phyloP scores from a whole-genome alignment of 202 grass and related monocot genomes.

The Musa balbisiana region DNA sequence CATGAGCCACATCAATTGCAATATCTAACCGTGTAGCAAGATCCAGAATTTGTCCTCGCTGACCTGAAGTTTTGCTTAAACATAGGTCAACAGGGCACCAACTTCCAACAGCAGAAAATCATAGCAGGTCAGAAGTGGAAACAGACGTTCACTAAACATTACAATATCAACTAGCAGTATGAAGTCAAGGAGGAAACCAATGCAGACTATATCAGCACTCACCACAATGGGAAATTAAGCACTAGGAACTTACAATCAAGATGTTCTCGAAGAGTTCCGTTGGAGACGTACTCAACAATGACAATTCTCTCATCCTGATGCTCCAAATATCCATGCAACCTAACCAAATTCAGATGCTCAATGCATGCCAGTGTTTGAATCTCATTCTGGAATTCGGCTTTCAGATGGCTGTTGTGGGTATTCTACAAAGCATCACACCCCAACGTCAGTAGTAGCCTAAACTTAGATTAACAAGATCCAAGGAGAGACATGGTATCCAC shows the following conservation, averaged over 20 bases:
- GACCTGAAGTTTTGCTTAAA: constrained; percentile 11
- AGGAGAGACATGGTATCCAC: neutral
- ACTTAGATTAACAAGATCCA: too few relatives aligned
- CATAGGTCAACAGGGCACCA: neutral
- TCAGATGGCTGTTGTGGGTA: constrained; percentile 4
- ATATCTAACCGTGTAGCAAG: constrained; percentile 23
- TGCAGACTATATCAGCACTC: neutral
- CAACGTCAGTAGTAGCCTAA: too few relatives aligned
- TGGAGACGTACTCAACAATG: constrained; percentile 20
- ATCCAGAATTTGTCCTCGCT: constrained; percentile 18
- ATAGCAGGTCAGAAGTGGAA: neutral
- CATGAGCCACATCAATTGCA: constrained; percentile 26
- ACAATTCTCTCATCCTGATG: constrained; percentile 18
- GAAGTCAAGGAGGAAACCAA: neutral
- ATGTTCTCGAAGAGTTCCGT: constrained; percentile 33
- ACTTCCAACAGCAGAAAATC: neutral
- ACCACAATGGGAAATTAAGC: neutral
- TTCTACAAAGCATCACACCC: constrained; percentile 13
- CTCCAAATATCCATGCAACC: constrained; percentile 22
- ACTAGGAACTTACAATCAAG: constrained; percentile 26
- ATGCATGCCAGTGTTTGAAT: constrained; percentile 18
- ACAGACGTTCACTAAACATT: neutral
- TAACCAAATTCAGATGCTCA: constrained; percentile 28
- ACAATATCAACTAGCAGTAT: neutral
- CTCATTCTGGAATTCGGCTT: constrained; percentile 19